Evolutionary conservation across 371 early-diverging fungal species (phyloP), one percentile per base, ranked within the genome.

Genomic region (Enteropsectra breve): DNA sequence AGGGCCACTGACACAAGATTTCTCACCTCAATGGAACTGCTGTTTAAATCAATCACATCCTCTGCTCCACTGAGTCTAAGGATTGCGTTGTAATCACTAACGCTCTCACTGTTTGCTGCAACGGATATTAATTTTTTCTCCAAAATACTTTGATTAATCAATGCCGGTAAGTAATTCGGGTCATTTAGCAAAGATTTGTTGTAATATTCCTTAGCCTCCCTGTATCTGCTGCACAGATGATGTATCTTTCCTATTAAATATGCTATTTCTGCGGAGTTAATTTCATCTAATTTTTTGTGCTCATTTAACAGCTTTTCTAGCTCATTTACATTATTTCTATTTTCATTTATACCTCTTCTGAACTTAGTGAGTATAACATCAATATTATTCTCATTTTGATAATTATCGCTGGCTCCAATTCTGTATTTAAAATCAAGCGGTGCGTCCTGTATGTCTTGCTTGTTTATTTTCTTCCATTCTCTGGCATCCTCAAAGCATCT

Each of bases 181-280:
- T 70, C 67, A 52, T 13, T 21, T 5, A 15, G 54, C 23, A 69
- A 28, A 18, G 59, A 53, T 29, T 57, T 50, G 29, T 65, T 49
- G 47, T 73, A 73, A 5, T 21, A 69, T 5, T 65, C 36, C 29
- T 30, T 36, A 28, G 74, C 74, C n/a, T 38, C 32, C 23, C 65
- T 61, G 50, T 54, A 47, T 30, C 50, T 26, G 26, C 45, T 30
- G 18, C 36, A 28, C 24, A 56, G 21, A 48, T 73, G 74, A 18
- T 64, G 49, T 26, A 65, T 63, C 46, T 65, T 73, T 18, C 69
- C 74, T 38, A 56, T 59, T 18, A 69, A 30, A 56, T 73, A 73
- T 8, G 56, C 28, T n/a, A 68, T 40, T 26, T 63, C 55, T 43
- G 70, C 55, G 2, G 38, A 43, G 29, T 65, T 29, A 13, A 3